These are phyloP conservation scores for Kodamaea sp. DNA, from an alignment of 1,139 yeast genomes.

Conservation along the genomic window DNA sequence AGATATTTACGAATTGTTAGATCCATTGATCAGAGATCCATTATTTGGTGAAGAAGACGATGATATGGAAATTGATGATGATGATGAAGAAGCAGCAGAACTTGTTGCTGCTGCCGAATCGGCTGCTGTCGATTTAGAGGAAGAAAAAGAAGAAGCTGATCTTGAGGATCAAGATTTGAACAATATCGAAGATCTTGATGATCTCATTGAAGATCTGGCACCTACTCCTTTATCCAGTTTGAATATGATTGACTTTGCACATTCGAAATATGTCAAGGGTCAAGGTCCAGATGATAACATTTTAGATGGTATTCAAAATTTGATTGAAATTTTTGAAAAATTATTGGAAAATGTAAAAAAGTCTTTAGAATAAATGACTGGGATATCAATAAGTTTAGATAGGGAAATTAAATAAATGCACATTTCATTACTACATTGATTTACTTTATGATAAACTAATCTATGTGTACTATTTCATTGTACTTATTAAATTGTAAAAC, in stretches of 20 bases:
- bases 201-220: slow-evolving; percentile 18
- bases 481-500: no score
- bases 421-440: background rate
- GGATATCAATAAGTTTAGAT: background rate
- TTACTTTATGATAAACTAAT: background rate
- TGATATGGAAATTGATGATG: slow-evolving; percentile 30
- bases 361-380: background rate
- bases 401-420: background rate
- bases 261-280: slow-evolving; percentile 61
- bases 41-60: slow-evolving; percentile 22
- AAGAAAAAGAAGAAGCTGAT: slow-evolving; percentile 30
- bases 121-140: slow-evolving; percentile 18
- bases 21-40: slow-evolving; percentile 34
- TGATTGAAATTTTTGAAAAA: slow-evolving; percentile 43
- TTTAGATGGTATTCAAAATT: slow-evolving; percentile 61
- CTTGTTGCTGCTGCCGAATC: slow-evolving; percentile 30
- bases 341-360: slow-evolving; percentile 11
- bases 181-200: slow-evolving; percentile 21
- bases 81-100: slow-evolving; percentile 22
- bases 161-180: slow-evolving; percentile 17
- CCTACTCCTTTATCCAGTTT: slow-evolving; percentile 47
- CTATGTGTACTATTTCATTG: no score
- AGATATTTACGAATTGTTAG: slow-evolving; percentile 29
- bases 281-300: slow-evolving; percentile 70
- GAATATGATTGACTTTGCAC: slow-evolving; percentile 86